Evolutionary conservation across 768 basidiomycete species (phyloP), one percentile per base, ranked within the genome.

Genomic region (Leccinum imitatum): DNA sequence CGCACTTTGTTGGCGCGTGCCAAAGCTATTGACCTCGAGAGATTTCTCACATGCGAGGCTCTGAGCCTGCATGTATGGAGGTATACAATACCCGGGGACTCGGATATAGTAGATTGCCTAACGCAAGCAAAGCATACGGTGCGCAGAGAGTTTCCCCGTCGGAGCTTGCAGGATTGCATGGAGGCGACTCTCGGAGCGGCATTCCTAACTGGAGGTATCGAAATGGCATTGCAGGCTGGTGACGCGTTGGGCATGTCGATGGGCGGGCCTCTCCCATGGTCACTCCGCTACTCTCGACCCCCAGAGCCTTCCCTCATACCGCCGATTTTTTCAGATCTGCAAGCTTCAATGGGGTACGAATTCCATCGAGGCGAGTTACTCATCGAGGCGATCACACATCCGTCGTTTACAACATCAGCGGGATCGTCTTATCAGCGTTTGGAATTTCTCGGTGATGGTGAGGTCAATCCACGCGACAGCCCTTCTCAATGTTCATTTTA

Each of bases 401-500:
- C 93, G 0, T 92, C 91, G 0, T 90, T 90, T 65, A 77, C 80
- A 10, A 70, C 74, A 4, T 75, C 75, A 1, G 80, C 79, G 13
- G 78, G 78, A 10, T 76, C 83, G 6, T 91, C 90, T 3, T 95
- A 95, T 72, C 89, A 96, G 62, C 83, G 94, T 14, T 76, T 95
- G 11, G 94, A 96, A 66, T 95, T 93, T 65, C 80, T 96, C 3
- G 94, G 94, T 33, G 94, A 96, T 69, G 90, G 93, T 93, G 70
- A 75, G 85, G 19, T 59, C 51, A 8, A 35, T n/a, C 25, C 51
- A 19, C 3, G 50, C 1, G 10, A 47, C 19, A 48, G 17, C 19
- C 33, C 30, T n/a, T 59, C 33, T 30, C 17, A 35, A 53, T 33
- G 13, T 63, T 67, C 17, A 62, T 62, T 17, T 59, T 44, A 19